These are phyloP conservation scores for Theobroma grandiflorum DNA, from an alignment of 441 rosid species.

Conservation along the genomic window DNA sequence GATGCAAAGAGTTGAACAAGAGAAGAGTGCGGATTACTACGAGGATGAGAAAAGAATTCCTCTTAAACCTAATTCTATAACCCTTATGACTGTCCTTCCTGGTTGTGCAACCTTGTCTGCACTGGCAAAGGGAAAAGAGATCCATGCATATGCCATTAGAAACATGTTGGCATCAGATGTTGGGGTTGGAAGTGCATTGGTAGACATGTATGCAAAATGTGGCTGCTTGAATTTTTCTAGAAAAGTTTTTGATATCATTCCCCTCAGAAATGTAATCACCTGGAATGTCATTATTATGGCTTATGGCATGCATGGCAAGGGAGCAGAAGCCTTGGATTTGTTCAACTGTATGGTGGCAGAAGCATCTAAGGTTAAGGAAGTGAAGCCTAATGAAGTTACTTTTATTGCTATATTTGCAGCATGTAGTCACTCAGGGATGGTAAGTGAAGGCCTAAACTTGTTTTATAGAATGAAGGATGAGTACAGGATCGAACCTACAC, in stretches of 20 bases:
- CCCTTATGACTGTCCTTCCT: conserved; percentile 85
- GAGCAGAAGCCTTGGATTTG: conserved; percentile 65
- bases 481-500: conserved; percentile 56
- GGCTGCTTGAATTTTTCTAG: conserved; percentile 70
- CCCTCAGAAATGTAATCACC: conserved; percentile 65
- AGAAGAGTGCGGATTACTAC: conserved; percentile 14
- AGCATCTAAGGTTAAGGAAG: conserved; percentile 36
- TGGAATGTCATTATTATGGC: conserved; percentile 96
- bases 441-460: conserved; percentile 67
- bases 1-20: conserved; percentile 61
- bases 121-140: conserved; percentile 81
- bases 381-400: conserved; percentile 78
- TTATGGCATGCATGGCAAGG: conserved; percentile 89
- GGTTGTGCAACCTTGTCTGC: conserved; percentile 80
- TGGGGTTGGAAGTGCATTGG: conserved; percentile 89
- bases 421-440: conserved; percentile 90
- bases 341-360: conserved; percentile 57
- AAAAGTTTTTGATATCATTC: conserved; percentile 69
- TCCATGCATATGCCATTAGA: conserved; percentile 86
- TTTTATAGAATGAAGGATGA: conserved; percentile 71
- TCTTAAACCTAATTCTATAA: conserved; percentile 74
- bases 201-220: conserved; percentile 94
- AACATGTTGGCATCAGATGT: conserved; percentile 67
- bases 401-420: conserved; percentile 82
- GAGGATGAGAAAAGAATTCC: conserved; percentile 32